Conservation (phyloP, 441 rosid species). For the Euphorbia corollata region DNA sequence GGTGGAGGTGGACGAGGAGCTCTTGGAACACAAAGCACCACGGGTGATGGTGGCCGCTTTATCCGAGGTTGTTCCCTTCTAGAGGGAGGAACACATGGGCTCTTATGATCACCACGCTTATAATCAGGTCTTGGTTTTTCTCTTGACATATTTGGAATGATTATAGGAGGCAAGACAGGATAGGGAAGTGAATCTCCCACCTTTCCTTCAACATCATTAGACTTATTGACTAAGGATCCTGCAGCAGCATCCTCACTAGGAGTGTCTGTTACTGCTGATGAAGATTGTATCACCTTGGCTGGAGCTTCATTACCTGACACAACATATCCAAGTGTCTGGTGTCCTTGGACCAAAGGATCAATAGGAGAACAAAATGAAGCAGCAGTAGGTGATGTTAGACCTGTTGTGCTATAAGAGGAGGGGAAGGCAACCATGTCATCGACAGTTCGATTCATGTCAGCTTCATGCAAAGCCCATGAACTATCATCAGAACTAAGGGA, state of each 20-base stretch:
- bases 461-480: conserved; percentile 96
- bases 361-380: conserved; percentile 87
- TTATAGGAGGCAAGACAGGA: conserved; percentile 84
- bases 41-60: conserved; percentile 96
- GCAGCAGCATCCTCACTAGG: conserved; percentile 59
- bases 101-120: conserved; percentile 64
- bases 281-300: conserved; percentile 54
- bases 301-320: conserved; percentile 76
- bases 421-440: conserved; percentile 98
- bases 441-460: conserved; percentile 88
- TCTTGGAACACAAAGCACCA: conserved; percentile 90
- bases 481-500: conserved; percentile 99
- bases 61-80: conserved; percentile 79
- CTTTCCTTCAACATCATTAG: conserved; percentile 67
- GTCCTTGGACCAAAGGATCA: conserved; percentile 70
- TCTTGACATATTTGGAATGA: conserved; percentile 72
- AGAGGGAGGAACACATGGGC: conserved; percentile 73
- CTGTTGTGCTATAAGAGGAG: conserved; percentile 86
- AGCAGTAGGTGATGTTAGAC: conserved; percentile 91
- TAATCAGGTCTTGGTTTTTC: conserved; percentile 64
- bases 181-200: conserved; percentile 68
- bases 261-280: conserved; percentile 50
- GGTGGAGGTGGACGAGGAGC: conserved; percentile 97
- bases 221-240: conserved; percentile 49
- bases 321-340: conserved; percentile 84